These are phyloP conservation scores for Sanghuangporus baumii DNA, from an alignment of 1,284 basidiomycete genomes.

Conservation along the genomic window DNA sequence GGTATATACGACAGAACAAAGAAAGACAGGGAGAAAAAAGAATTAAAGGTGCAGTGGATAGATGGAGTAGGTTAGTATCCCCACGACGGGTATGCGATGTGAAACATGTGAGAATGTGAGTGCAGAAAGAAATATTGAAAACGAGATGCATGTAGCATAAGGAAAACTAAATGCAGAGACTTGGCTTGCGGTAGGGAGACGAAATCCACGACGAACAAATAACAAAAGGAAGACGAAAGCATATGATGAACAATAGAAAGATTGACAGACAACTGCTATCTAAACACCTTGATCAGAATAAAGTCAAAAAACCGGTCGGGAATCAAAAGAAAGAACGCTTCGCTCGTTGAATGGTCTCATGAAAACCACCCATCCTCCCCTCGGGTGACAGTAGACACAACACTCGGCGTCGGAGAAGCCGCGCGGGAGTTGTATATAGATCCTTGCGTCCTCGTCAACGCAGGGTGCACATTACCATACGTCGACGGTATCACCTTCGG, in stretches of 20 bases:
- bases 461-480: conserved; percentile 27
- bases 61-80: background rate
- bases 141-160: conserved; percentile 1
- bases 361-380: conserved; percentile 74
- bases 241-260: background rate
- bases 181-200: background rate
- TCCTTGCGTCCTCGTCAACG: conserved; percentile 31
- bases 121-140: background rate
- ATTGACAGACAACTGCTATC: background rate
- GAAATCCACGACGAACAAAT: background rate
- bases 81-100: background rate
- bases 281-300: background rate
- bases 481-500: conserved; percentile 33
- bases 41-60: background rate
- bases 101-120: background rate
- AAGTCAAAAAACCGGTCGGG: background rate
- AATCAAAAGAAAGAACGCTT: background rate
- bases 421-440: conserved; percentile 29
- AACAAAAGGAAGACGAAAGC: background rate
- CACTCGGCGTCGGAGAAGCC: conserved; percentile 69
- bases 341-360: conserved; percentile 28
- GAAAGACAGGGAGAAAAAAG: background rate
- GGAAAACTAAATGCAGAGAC: background rate
- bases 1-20: background rate
- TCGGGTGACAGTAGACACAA: conserved; percentile 61